Evolutionary conservation across 441 rosid genomes (phyloP).

Genomic region (Adansonia gregorii): DNA sequence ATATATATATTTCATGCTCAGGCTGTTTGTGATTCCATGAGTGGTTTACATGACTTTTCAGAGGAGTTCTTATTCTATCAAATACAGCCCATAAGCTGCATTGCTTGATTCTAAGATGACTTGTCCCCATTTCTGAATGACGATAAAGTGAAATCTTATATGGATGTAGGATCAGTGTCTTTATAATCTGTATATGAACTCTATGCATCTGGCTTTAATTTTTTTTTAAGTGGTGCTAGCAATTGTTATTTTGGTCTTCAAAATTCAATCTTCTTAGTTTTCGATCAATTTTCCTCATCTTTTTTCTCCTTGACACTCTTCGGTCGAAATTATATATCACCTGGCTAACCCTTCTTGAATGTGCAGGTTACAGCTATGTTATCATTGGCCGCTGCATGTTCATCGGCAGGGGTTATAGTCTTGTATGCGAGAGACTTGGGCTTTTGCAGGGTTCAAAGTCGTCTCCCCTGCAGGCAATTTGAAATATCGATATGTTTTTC

Average conservation of each 20-base stretch:
- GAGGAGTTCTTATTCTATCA: neutral
- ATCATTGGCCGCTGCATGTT: conserved; percentile 91
- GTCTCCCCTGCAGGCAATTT: conserved; percentile 56
- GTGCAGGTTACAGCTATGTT: conserved; percentile 85
- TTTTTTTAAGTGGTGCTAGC: conserved; percentile 11
- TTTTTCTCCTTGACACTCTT: conserved; percentile 12
- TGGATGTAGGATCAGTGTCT: neutral
- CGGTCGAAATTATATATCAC: neutral
- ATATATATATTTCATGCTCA: neutral
- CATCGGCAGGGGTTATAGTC: conserved; percentile 85
- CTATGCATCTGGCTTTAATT: conserved; percentile 15
- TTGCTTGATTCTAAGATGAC: neutral
- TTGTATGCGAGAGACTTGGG: conserved; percentile 68
- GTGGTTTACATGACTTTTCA: neutral
- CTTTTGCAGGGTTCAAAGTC: conserved; percentile 38
- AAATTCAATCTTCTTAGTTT: neutral
- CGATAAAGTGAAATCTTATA: conserved; percentile 6
- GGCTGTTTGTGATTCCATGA: conserved; percentile 8
- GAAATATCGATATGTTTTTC: conserved; percentile 74
- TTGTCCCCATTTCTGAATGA: neutral
- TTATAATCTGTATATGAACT: neutral
- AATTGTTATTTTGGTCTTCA: conserved; percentile 1
- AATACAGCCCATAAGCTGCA: neutral
- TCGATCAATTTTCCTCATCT: neutral
- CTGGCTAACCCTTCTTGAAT: conserved; percentile 19